Conservation (phyloP, 2,329 filamentous ascomycete genomes). For the Xylariaceae sp. region DNA sequence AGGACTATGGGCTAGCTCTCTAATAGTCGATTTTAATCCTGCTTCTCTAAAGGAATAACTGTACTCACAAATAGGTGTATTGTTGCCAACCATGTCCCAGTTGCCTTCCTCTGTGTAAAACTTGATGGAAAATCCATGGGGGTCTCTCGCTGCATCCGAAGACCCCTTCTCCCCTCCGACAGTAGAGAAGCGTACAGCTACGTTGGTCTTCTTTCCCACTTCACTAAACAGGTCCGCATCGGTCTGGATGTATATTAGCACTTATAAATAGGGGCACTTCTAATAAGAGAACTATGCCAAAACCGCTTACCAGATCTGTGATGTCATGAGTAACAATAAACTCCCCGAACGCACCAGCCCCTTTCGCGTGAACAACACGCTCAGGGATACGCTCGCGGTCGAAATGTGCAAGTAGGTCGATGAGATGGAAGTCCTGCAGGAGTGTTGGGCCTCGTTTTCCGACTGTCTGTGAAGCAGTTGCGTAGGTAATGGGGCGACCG, state of each 20-base stretch:
- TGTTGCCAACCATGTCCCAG: slow-evolving; percentile 74
- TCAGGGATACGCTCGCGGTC: slow-evolving; percentile 31
- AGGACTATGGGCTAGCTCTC: no score
- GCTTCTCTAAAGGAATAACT: no score
- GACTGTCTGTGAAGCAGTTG: slow-evolving; percentile 30
- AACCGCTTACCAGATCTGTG: slow-evolving; percentile 56
- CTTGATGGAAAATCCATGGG: slow-evolving; percentile 72
- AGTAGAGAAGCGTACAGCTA: slow-evolving; percentile 73
- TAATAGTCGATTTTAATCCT: no score
- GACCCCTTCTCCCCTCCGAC: slow-evolving; percentile 72
- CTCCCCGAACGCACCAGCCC: slow-evolving; percentile 20
- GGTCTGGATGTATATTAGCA: no score
- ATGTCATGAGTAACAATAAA: slow-evolving; percentile 52
- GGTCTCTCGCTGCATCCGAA: slow-evolving; percentile 57
- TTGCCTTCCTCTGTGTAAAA: slow-evolving; percentile 76
- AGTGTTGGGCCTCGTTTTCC: slow-evolving; percentile 28
- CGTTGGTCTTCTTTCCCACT: slow-evolving; percentile 71
- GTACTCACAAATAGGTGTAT: slow-evolving; percentile 75
- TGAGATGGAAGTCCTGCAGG: slow-evolving; percentile 34
- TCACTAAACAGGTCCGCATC: slow-evolving; percentile 53
- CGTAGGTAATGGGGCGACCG: slow-evolving; percentile 31
- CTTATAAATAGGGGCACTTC: no score
- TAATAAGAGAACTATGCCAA: no score
- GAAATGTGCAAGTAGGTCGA: slow-evolving; percentile 35
- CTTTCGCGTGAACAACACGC: slow-evolving; percentile 26